A percentile compares a stretch with the other conserved stretches of the same genome.
Conservation (phyloP, 2,329 filamentous ascomycete genomes). For the Akanthomyces uredinophilus region DNA sequence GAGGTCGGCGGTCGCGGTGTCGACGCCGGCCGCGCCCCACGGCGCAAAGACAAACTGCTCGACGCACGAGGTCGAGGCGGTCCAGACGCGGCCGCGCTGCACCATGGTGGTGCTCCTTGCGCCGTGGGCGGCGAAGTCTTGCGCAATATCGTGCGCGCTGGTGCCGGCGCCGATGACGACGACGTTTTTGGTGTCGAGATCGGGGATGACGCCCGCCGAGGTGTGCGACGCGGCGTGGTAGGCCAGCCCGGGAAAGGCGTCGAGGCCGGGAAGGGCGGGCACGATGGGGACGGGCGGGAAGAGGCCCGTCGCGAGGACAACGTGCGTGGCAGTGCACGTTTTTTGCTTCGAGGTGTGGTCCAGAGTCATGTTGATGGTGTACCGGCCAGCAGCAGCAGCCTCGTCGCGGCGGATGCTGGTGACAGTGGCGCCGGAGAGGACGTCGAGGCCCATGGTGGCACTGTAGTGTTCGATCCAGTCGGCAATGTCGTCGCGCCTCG, state of each 20-base stretch:
- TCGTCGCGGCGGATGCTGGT: conserved; percentile 29
- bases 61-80: conserved; percentile 37
- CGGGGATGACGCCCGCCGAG: conserved; percentile 28
- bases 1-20: conserved; percentile 47
- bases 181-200: conserved; percentile 34
- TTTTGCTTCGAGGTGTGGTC: conserved; percentile 21
- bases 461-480: conserved; percentile 45
- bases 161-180: conserved; percentile 45
- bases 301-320: conserved; percentile 45
- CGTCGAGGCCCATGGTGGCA: conserved; percentile 43
- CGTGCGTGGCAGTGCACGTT: conserved; percentile 32
- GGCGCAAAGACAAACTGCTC: conserved; percentile 39
- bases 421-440: conserved; percentile 38
- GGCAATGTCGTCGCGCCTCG: conserved; percentile 41
- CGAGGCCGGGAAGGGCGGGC: conserved; percentile 35
- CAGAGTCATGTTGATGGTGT: conserved; percentile 30
- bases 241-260: conserved; percentile 36
- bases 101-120: conserved; percentile 46
- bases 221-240: conserved; percentile 40
- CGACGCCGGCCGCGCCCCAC: conserved; percentile 30
- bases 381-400: conserved; percentile 26
- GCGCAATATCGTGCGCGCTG: conserved; percentile 45
- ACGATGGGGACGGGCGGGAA: conserved; percentile 32
- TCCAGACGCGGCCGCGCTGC: conserved; percentile 46
- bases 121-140: conserved; percentile 44